Conservation (phyloP, 2,329 filamentous ascomycete species). For the Beauveria sp. region DNA sequence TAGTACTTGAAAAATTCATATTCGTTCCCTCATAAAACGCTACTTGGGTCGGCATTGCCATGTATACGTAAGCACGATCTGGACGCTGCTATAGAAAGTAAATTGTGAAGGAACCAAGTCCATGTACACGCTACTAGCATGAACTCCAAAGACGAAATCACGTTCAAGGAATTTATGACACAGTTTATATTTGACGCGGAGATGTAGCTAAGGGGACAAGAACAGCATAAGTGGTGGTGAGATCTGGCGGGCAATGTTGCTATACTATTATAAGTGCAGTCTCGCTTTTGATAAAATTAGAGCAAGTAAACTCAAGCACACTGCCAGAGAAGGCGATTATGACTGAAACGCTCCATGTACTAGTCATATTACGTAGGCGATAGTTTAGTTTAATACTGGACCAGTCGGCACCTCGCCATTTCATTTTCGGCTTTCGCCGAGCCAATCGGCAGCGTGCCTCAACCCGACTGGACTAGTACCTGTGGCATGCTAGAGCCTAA, state of each 20-base stretch:
- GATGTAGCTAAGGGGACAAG: too few relatives aligned
- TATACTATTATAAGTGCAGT: too few relatives aligned
- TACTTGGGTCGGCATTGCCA: not conserved
- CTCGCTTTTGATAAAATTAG: too few relatives aligned
- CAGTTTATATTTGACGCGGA: not conserved
- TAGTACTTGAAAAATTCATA: not conserved
- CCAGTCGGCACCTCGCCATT: not conserved
- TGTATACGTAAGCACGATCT: not conserved
- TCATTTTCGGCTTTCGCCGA: not conserved
- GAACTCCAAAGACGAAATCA: not conserved
- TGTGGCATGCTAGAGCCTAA: not conserved
- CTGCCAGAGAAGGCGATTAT: too few relatives aligned
- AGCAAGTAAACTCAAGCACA: too few relatives aligned
- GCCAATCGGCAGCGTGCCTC: not conserved
- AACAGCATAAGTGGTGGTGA: too few relatives aligned
- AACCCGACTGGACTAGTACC: not conserved
- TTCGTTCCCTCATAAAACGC: not conserved
- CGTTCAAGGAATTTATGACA: not conserved
- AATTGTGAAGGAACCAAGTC: not conserved
- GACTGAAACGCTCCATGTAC: too few relatives aligned
- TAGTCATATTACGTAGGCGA: not conserved
- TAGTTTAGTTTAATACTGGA: not conserved
- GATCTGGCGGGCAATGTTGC: too few relatives aligned
- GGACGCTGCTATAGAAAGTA: not conserved
- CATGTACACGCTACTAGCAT: not conserved